Evolutionary conservation across 2,329 filamentous ascomycete species (phyloP).

Genomic region (Chaetomiaceae sp.): DNA sequence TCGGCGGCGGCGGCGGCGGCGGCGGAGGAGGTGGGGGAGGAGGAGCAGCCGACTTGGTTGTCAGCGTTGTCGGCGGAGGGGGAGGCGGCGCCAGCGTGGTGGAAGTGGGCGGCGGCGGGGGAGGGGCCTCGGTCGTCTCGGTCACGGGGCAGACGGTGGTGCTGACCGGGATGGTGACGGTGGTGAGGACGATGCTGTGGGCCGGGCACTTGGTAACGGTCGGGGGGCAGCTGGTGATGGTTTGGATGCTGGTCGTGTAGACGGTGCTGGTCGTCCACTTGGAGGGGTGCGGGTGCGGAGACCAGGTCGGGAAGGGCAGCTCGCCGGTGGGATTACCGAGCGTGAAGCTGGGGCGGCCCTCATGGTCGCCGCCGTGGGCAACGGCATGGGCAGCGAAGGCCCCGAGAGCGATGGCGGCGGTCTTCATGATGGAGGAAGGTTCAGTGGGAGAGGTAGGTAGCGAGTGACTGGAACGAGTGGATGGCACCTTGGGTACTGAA

Average conservation of each 20-base stretch:
- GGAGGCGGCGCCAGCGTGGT: conserved; percentile 15
- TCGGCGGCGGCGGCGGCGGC: conserved; percentile 14
- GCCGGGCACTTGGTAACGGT: conserved; percentile 38
- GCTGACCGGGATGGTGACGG: conserved; percentile 37
- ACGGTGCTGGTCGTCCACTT: conserved; percentile 42
- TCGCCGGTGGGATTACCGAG: conserved; percentile 10
- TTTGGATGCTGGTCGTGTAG: conserved; percentile 37
- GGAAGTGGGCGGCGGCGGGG: conserved; percentile 14
- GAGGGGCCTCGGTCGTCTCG: conserved; percentile 11
- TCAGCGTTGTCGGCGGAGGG: not conserved
- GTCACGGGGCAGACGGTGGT: conserved; percentile 44
- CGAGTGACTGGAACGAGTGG: conserved; percentile 26
- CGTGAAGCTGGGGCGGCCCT: conserved; percentile 7
- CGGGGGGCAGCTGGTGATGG: conserved; percentile 38
- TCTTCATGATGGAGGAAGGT: conserved; percentile 24
- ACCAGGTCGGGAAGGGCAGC: conserved; percentile 7
- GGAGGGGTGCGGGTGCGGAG: conserved; percentile 26
- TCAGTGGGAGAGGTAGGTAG: not conserved
- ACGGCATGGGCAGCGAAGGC: conserved; percentile 23
- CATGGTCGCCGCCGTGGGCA: conserved; percentile 14
- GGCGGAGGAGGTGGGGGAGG: conserved; percentile 7
- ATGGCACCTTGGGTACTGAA: conserved; percentile 24
- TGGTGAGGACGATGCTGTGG: conserved; percentile 34
- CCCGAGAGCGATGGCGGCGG: conserved; percentile 19
- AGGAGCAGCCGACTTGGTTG: not conserved